phyloP scores from a whole-genome alignment of 495 filamentous ascomycete genomes.

The Penicillium desertorum region DNA sequence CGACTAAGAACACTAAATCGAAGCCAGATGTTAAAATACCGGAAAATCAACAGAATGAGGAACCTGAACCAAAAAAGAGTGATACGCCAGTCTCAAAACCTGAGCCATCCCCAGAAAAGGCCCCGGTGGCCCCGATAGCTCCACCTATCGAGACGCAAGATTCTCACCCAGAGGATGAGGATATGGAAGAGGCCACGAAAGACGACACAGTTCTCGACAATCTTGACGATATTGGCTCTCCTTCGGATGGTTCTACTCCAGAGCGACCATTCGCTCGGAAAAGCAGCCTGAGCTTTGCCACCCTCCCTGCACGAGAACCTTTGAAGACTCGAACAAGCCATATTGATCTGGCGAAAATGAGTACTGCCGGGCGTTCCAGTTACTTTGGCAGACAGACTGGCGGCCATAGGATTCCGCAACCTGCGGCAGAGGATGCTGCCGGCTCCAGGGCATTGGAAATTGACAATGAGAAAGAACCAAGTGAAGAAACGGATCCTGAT shows the following conservation, averaged over 20 bases:
- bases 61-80: constrained; percentile 7
- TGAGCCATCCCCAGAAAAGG: constrained; percentile 25
- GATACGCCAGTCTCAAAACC: constrained; percentile 6
- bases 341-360: constrained; percentile 61
- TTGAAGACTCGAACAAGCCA: constrained; percentile 79
- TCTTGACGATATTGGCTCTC: constrained; percentile 56
- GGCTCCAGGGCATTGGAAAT: constrained; percentile 58
- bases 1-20: constrained; percentile 10
- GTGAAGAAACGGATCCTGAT: constrained; percentile 37
- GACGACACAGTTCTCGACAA: constrained; percentile 52
- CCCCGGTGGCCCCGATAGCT: constrained; percentile 12
- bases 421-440: constrained; percentile 38
- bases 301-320: constrained; percentile 87
- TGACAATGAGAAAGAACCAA: constrained; percentile 50
- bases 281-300: constrained; percentile 90
- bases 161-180: constrained; percentile 21
- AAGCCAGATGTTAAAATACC: constrained; percentile 8
- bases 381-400: constrained; percentile 57
- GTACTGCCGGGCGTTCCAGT: constrained; percentile 43
- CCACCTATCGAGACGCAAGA: constrained; percentile 20
- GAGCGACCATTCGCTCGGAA: constrained; percentile 71
- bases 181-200: constrained; percentile 35
- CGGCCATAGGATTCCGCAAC: constrained; percentile 39
- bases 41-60: constrained; percentile 19
- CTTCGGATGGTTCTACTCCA: constrained; percentile 62